A percentile compares a stretch with the other conserved stretches of the same genome.
Conservation (phyloP, 768 basidiomycete genomes). For the Boletus eberwhitei region DNA sequence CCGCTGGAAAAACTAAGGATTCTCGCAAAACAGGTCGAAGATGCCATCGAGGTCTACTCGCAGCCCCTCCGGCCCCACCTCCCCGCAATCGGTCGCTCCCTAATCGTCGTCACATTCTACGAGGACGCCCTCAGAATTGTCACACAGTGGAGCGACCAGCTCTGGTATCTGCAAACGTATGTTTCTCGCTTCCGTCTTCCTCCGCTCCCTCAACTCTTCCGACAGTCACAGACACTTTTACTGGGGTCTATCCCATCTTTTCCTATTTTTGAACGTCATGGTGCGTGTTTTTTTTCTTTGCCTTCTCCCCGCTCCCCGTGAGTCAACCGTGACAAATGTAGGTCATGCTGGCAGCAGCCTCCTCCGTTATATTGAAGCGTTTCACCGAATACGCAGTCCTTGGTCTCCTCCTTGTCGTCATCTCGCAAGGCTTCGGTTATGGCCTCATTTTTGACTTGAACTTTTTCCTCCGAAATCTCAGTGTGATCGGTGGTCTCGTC, state of each 20-base stretch:
- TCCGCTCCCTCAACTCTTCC: slow-evolving; percentile 4
- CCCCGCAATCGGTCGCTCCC: slow-evolving; percentile 91
- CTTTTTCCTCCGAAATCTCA: slow-evolving; percentile 99
- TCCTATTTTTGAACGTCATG: slow-evolving; percentile 87
- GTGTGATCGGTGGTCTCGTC: slow-evolving; percentile 95
- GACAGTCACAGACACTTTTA: slow-evolving; percentile 90
- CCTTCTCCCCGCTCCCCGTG: background rate
- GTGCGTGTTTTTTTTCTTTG: slow-evolving; percentile 47
- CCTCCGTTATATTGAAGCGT: slow-evolving; percentile 81
- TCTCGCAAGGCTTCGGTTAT: slow-evolving; percentile 97
- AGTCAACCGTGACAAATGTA: slow-evolving; percentile 30
- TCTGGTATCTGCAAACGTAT: slow-evolving; percentile 96
- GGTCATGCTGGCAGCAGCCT: slow-evolving; percentile 87
- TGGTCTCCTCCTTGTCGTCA: slow-evolving; percentile 85
- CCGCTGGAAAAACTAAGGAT: slow-evolving; percentile 74
- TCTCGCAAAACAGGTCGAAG: slow-evolving; percentile 77
- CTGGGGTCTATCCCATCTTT: slow-evolving; percentile 92
- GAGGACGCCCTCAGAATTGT: slow-evolving; percentile 94
- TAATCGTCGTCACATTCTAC: slow-evolving; percentile 97
- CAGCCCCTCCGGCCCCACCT: slow-evolving; percentile 93
- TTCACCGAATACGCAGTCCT: slow-evolving; percentile 87
- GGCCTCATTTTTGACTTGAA: slow-evolving; percentile 99
- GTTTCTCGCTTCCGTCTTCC: slow-evolving; percentile 29
- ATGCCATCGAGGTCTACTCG: slow-evolving; percentile 87
- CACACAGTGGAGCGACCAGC: slow-evolving; percentile 95